Evolutionary conservation across 176 grass and related monocot genomes (phyloP), one percentile per base, ranked within the genome.

Genomic region (Elymus sibiricus): DNA sequence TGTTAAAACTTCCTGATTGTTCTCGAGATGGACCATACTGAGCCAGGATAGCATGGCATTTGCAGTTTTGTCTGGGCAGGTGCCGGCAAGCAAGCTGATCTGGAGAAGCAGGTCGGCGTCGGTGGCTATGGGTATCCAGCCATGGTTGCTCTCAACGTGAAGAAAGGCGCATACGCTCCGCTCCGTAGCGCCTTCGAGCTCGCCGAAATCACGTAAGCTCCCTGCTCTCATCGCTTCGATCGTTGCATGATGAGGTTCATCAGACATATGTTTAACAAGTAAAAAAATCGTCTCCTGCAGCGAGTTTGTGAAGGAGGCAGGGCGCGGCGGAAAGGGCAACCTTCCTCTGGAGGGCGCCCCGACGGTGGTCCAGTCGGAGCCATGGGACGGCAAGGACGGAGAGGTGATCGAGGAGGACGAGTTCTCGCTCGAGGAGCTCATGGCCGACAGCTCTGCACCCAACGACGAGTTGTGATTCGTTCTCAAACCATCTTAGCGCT

Each of bases 121-220:
- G 97, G 97, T 70, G 97, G 97, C 6, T 99, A 99, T 60, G 94
- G 97, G 42, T 99, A 99, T 83, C 97, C 94, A 29, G 97, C 94
- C 79, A 90, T 97, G 94, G 93, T 99, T 73, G 97, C 97, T 79
- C 92, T 99, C 59, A 99, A 96, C 64, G 88, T 90, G 75, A 99
- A 97, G 83, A 99, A 99, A 88, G 97, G 92, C 9, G 85, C 85
- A 66, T 99, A 90, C 42, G 90, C 97, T 71, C 94, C 97, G 26
- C 94, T 99, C 29, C 88, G 87, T 58, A 93, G 94, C 80, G 92
- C 94, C 76, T 99, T 99, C 80, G 82, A 99, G 88, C 69, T 56
- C 7, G 89, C 95, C 10, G 94, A 92, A 67, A 94, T 99, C 5
- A 94, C 39, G 97, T 93, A 88, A 94, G 94, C 84, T 88, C 47